Evolutionary conservation across 164 flowering plant species (phyloP).

Genomic region (Chimonanthus praecox): DNA sequence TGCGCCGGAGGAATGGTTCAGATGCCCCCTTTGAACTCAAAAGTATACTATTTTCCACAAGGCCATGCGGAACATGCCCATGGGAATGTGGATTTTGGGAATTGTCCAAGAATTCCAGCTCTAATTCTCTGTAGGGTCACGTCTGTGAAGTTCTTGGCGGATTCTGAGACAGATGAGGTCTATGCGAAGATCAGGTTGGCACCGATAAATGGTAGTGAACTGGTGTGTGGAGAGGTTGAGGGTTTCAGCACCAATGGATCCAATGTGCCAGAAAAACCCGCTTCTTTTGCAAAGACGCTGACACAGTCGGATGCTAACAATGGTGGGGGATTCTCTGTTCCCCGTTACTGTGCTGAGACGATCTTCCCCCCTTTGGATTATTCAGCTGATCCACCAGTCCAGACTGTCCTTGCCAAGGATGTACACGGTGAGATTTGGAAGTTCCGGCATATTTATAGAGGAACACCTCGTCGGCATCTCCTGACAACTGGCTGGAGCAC

Average conservation of each 20-base stretch:
- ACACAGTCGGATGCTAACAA: conserved; percentile 98
- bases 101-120: conserved; percentile 38
- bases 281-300: conserved; percentile 87
- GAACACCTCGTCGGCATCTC: conserved; percentile 90
- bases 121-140: conserved; percentile 55
- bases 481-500: conserved; percentile 97
- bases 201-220: conserved; percentile 36
- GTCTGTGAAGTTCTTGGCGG: conserved; percentile 65
- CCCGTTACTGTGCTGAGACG: conserved; percentile 95
- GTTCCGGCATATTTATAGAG: conserved; percentile 93
- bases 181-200: conserved; percentile 53
- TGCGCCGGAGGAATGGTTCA: conserved; percentile 97
- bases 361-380: conserved; percentile 86
- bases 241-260: conserved; percentile 15
- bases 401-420: conserved; percentile 81
- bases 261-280: conserved; percentile 49
- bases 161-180: conserved; percentile 84
- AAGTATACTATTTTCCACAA: conserved; percentile 84
- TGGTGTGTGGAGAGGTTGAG: conserved; percentile 31
- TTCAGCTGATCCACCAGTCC: conserved; percentile 90
- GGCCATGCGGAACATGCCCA: conserved; percentile 86
- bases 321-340: conserved; percentile 98
- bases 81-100: conserved; percentile 41
- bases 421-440: conserved; percentile 94
- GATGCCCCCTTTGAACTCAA: conserved; percentile 66